A percentile compares a stretch with the other conserved stretches of the same genome.
Conservation (phyloP, 495 filamentous ascomycete species). For the Neurospora sp. region DNA sequence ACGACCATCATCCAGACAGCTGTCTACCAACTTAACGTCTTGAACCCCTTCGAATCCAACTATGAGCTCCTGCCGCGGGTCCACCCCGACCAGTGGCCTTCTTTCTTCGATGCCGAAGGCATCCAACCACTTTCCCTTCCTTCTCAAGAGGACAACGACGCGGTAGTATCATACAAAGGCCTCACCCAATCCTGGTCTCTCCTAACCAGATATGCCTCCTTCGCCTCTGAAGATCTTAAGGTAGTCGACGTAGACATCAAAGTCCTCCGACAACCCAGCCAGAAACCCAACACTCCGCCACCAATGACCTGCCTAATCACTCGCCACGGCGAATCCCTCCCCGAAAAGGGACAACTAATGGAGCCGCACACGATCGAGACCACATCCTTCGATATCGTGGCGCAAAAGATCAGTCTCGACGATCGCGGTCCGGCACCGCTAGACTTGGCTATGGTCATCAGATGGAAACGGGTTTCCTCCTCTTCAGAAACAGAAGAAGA, state of each 20-base stretch:
- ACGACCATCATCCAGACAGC: conserved; percentile 72
- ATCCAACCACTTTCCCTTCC: conserved; percentile 15
- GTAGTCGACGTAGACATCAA: conserved; percentile 54
- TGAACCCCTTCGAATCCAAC: conserved; percentile 78
- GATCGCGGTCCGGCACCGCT: conserved; percentile 63
- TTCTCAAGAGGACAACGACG: neutral
- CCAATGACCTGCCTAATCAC: conserved; percentile 14
- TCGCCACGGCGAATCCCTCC: conserved; percentile 15
- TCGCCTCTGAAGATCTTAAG: conserved; percentile 58
- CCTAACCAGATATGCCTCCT: conserved; percentile 59
- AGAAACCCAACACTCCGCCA: conserved; percentile 28
- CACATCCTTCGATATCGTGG: conserved; percentile 57
- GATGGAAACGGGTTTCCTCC: conserved; percentile 51
- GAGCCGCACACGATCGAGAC: conserved; percentile 55
- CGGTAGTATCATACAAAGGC: conserved; percentile 35
- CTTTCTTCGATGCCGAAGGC: conserved; percentile 55
- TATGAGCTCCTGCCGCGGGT: conserved; percentile 74
- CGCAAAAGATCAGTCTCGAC: conserved; percentile 66
- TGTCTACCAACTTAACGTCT: conserved; percentile 55
- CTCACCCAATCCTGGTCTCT: conserved; percentile 72
- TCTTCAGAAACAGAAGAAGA: neutral
- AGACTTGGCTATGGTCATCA: conserved; percentile 64
- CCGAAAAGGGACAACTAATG: conserved; percentile 23
- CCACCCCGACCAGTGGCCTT: conserved; percentile 73
- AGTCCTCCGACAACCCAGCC: conserved; percentile 41